These are phyloP conservation scores for Fusarium sp. DNA, from an alignment of 2,329 filamentous ascomycete species.

Conservation along the genomic window DNA sequence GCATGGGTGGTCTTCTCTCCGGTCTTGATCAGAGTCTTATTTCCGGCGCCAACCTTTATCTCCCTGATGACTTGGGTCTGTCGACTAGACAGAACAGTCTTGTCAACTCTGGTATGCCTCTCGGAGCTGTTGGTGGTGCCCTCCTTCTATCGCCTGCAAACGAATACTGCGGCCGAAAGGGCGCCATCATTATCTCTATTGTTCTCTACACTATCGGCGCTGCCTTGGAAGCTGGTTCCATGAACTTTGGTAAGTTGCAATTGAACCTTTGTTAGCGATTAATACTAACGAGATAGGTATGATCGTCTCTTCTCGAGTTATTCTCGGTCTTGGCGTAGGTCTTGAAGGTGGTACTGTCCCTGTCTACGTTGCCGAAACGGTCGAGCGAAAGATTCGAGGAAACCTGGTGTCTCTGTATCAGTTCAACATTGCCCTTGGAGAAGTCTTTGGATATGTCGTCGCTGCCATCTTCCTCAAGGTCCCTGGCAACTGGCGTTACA, in stretches of 20 bases:
- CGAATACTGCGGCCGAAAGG: constrained; percentile 70
- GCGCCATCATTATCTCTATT: constrained; percentile 73
- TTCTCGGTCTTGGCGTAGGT: constrained; percentile 74
- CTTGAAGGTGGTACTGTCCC: constrained; percentile 77
- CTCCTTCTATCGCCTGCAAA: constrained; percentile 71
- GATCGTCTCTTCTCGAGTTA: constrained; percentile 72
- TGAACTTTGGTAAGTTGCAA: constrained; percentile 62
- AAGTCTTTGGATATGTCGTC: constrained; percentile 75
- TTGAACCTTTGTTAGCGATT: rapidly evolving
- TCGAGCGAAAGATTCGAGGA: constrained; percentile 70
- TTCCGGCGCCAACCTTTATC: constrained; percentile 71
- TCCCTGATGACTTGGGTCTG: constrained; percentile 66
- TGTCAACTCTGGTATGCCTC: constrained; percentile 74
- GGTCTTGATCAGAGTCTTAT: constrained; percentile 78
- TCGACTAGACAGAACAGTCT: constrained; percentile 66
- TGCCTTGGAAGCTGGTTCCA: constrained; percentile 70
- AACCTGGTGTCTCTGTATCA: constrained; percentile 78
- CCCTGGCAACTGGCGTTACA: constrained; percentile 74
- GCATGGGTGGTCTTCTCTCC: constrained; percentile 75
- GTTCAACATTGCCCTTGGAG: constrained; percentile 77
- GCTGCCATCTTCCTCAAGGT: constrained; percentile 77
- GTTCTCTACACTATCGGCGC: constrained; percentile 74
- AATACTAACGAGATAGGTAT: constrained; percentile 53
- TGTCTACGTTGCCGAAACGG: constrained; percentile 76
- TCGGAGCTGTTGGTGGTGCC: constrained; percentile 75